Conservation (phyloP, 768 basidiomycete species). For the Udeniomyces megalosporus region DNA sequence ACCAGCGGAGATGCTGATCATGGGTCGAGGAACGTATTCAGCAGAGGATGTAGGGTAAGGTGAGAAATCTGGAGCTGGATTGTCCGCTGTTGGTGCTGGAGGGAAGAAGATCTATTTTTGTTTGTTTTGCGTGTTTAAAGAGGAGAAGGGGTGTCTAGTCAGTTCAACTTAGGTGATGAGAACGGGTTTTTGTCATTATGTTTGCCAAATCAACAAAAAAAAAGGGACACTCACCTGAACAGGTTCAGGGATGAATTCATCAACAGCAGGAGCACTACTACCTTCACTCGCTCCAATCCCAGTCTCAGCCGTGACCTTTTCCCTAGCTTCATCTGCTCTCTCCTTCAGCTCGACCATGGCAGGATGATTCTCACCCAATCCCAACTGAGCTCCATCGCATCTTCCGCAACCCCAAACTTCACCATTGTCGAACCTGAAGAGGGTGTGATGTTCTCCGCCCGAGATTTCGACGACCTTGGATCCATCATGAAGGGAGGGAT, state of each 20-base stretch:
- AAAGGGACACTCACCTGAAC: conserved; percentile 19
- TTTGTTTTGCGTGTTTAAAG: not conserved
- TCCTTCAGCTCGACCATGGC: conserved; percentile 22
- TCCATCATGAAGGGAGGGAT: conserved; percentile 28
- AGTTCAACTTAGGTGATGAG: not conserved
- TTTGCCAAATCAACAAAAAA: not conserved
- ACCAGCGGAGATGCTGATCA: conserved; percentile 31
- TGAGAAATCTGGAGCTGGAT: conserved; percentile 26
- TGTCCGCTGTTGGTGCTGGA: conserved; percentile 28
- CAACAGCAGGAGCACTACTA: conserved; percentile 22
- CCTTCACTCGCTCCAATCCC: conserved; percentile 12
- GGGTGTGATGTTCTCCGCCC: conserved; percentile 74
- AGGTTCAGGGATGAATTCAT: conserved; percentile 28
- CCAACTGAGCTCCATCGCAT: conserved; percentile 67
- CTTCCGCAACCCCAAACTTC: conserved; percentile 77
- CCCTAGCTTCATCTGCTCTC: conserved; percentile 20
- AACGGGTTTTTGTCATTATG: not conserved
- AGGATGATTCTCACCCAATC: conserved; percentile 37
- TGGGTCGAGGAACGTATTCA: conserved; percentile 24
- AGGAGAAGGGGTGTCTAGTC: conserved; percentile 6
- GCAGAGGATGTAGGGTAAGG: conserved; percentile 22
- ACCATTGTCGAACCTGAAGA: conserved; percentile 72
- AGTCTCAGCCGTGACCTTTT: conserved; percentile 8
- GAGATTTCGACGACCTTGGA: conserved; percentile 42
- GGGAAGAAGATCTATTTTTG: conserved; percentile 30